phyloP scores from a whole-genome alignment of 2,329 filamentous ascomycete species.

The Botryosphaeria dothidea region DNA sequence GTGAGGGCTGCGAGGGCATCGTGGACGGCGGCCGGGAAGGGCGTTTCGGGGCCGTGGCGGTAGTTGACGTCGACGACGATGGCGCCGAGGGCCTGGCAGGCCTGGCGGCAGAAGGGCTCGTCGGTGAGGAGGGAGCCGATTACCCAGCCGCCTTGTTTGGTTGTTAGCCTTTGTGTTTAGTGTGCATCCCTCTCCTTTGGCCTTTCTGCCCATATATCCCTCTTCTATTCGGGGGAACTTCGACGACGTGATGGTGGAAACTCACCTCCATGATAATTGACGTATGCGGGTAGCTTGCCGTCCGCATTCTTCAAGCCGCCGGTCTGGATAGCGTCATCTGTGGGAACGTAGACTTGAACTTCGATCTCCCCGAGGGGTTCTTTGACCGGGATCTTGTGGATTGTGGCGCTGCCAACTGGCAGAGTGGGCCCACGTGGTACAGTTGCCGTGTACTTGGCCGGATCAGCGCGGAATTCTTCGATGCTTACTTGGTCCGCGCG shows the following conservation, averaged over 20 bases:
- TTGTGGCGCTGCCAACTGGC: conserved; percentile 31
- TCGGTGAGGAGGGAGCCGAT: not conserved
- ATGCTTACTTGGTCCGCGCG: conserved; percentile 17
- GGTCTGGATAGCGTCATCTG: conserved; percentile 34
- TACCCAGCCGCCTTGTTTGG: not conserved
- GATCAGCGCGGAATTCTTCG: not conserved
- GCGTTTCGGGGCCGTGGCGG: conserved; percentile 38
- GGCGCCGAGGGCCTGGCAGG: not conserved
- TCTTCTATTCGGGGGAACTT: not conserved
- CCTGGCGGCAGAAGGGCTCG: not conserved
- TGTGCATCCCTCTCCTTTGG: too few species aligned
- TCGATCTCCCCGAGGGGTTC: not conserved
- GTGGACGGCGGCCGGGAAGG: conserved; percentile 37
- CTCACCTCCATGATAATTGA: not conserved
- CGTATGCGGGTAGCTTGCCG: not conserved
- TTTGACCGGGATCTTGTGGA: conserved; percentile 22
- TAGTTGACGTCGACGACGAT: conserved; percentile 37
- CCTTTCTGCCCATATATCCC: not conserved
- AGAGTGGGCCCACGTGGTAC: conserved; percentile 31
- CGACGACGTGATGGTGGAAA: too few species aligned
- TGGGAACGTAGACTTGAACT: conserved; percentile 37
- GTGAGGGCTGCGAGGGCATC: conserved; percentile 34
- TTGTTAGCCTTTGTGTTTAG: not conserved
- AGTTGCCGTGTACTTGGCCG: conserved; percentile 25
- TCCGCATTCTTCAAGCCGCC: not conserved